Evolutionary conservation across 73 alveolate species (phyloP).

Genomic region (Paramecium caudatum): DNA sequence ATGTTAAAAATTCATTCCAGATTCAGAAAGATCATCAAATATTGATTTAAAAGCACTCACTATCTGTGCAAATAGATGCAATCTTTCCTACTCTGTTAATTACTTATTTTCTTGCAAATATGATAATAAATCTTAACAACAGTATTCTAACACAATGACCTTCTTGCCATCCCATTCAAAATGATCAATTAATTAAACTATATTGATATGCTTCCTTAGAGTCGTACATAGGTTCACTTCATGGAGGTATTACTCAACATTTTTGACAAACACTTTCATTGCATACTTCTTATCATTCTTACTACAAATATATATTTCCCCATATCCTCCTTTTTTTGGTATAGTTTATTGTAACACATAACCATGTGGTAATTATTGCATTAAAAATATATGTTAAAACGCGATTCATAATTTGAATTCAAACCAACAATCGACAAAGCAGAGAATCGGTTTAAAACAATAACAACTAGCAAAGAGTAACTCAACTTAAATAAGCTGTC

Average conservation of each 20-base stretch:
- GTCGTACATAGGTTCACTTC: not conserved
- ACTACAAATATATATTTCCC: not conserved
- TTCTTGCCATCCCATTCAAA: constrained; percentile 21
- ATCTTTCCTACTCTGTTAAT: constrained; percentile 20
- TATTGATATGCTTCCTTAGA: not conserved
- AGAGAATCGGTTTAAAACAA: no score
- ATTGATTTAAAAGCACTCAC: constrained; percentile 20
- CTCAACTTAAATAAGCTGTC: no score
- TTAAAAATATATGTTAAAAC: no score
- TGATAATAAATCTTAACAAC: not conserved
- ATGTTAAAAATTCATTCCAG: constrained; percentile 32
- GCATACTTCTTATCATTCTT: not conserved
- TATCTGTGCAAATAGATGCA: constrained; percentile 5
- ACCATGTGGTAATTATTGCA: not conserved
- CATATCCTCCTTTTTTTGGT: not conserved
- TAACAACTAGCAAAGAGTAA: no score
- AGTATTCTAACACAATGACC: not conserved
- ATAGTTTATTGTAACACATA: no score
- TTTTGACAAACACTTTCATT: not conserved
- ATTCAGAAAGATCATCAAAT: not conserved
- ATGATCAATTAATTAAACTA: constrained; percentile 9
- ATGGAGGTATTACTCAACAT: not conserved
- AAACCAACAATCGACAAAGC: no score
- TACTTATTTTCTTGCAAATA: not conserved
- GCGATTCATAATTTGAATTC: no score